Evolutionary conservation across 1,284 basidiomycete species (phyloP).

Genomic region (Porogramme epimiltina): DNA sequence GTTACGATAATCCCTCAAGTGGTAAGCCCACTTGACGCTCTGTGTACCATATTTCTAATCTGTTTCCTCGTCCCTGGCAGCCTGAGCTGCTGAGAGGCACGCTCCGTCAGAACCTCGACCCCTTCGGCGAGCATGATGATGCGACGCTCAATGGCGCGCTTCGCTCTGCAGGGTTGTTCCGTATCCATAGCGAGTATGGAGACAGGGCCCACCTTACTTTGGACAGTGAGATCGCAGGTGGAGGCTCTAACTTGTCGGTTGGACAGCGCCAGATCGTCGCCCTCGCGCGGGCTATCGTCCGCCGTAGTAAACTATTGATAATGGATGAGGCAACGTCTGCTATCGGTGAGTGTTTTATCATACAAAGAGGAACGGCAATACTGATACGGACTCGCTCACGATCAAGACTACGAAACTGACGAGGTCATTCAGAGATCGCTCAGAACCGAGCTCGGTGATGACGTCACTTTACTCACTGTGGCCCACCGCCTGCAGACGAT

Average conservation of each 20-base stretch:
- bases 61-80: constrained; percentile 21
- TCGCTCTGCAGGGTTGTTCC: constrained; percentile 31
- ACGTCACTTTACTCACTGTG: constrained; percentile 60
- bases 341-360: constrained; percentile 47
- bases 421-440: constrained; percentile 42
- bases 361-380: not conserved
- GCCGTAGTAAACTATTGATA: constrained; percentile 34
- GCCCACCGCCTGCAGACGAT: constrained; percentile 70
- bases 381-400: constrained; percentile 7
- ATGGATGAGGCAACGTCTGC: constrained; percentile 49
- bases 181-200: constrained; percentile 25
- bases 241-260: constrained; percentile 38
- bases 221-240: constrained; percentile 33
- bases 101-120: constrained; percentile 40
- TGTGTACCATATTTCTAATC: not conserved
- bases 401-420: constrained; percentile 25
- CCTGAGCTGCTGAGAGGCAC: constrained; percentile 40
- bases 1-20: constrained; percentile 47
- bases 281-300: constrained; percentile 34
- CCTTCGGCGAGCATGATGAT: constrained; percentile 55
- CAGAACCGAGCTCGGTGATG: constrained; percentile 47
- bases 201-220: constrained; percentile 33
- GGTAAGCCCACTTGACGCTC: not conserved
- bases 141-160: constrained; percentile 34
- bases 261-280: constrained; percentile 43